Conservation (phyloP, 2,329 filamentous ascomycete genomes). For the Shiraia bambusicola region DNA sequence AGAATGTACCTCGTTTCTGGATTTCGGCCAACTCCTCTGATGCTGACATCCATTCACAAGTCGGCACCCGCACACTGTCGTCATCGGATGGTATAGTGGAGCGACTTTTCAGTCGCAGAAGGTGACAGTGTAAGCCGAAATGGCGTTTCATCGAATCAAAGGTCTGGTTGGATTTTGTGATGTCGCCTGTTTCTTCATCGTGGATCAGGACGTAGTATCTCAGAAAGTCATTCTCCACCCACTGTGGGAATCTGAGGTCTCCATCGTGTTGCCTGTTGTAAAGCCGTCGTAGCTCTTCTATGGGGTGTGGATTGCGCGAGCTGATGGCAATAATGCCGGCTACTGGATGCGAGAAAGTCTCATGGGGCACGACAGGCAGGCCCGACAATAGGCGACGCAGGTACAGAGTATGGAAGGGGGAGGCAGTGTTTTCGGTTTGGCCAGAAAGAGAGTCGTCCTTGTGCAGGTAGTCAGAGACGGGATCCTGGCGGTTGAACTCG, state of each 20-base stretch:
- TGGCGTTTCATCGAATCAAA: slow-evolving; percentile 99
- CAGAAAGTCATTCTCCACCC: slow-evolving; percentile 89
- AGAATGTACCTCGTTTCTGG: slow-evolving; percentile 57
- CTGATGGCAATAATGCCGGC: slow-evolving; percentile 94
- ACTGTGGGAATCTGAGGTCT: slow-evolving; percentile 70
- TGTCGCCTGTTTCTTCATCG: slow-evolving; percentile 93
- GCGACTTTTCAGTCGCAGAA: slow-evolving; percentile 79
- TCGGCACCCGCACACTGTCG: slow-evolving; percentile 78
- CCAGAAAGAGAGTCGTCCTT: slow-evolving; percentile 18
- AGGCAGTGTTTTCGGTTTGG: slow-evolving; percentile 48
- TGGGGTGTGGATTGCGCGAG: slow-evolving; percentile 78
- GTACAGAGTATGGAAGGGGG: slow-evolving; percentile 83
- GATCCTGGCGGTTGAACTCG: slow-evolving; percentile 54
- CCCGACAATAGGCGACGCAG: slow-evolving; percentile 80
- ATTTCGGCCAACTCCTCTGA: slow-evolving; percentile 80
- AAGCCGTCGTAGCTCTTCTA: slow-evolving; percentile 80
- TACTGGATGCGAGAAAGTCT: slow-evolving; percentile 93
- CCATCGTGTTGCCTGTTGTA: slow-evolving; percentile 85
- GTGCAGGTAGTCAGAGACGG: slow-evolving; percentile 48
- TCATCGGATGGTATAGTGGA: slow-evolving; percentile 88
- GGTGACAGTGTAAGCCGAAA: slow-evolving; percentile 91
- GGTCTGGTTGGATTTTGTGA: slow-evolving; percentile 80
- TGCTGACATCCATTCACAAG: slow-evolving; percentile 86
- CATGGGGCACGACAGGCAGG: slow-evolving; percentile 75
- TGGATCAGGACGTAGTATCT: slow-evolving; percentile 96